Evolutionary conservation across 768 basidiomycete genomes (phyloP), one percentile per base, ranked within the genome.

Genomic region (Auriculariales sp.): DNA sequence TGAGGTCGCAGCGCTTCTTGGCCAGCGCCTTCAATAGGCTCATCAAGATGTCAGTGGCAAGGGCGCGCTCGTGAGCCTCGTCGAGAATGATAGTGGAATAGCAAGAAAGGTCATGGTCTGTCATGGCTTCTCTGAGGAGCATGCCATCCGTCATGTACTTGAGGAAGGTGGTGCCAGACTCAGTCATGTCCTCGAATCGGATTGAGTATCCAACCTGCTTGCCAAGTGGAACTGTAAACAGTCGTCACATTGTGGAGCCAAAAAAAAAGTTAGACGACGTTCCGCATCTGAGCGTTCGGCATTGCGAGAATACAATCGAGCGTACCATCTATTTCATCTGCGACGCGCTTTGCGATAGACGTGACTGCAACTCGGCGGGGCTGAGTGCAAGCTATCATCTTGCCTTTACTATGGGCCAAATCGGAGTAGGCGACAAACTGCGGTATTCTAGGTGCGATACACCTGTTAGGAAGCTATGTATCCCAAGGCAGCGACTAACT

Each of bases 101-200:
- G 3, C 92, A 79, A 25, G 74, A 71, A 32, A 98, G 76, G 17
- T 78, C 74, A 7, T 89, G 85, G 65, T 98, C 94, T 65, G 93
- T 89, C 93, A 97, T 99, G 3, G 91, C 92, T 68, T 95, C 92
- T 17, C 92, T 81, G n/a, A 94, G 77, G 49, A 90, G 80, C 92
- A 97, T 95, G 76, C 94, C 95, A 58, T 99, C 95, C 14, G 95
- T 99, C 93, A 98, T 95, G 70, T 99, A 98, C 63, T 95, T 97
- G 55, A 99, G 72, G 66, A 99, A 95, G 0, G 95, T 98, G 28
- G 83, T 85, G 0, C 87, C 84, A 0, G 78, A 70, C 56, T 88
- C 76, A 34, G 94, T 85, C 87, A 91, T 84, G 62, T 98, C 95
- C 65, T 99, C 94, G 63, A 98, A 99, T 63, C 94, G 89, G 59